Percentiles rank a stretch among this genome's conserved stretches.
These are phyloP conservation scores for Chenopodium berlandieri DNA, from an alignment of 148 eudicot species.

Conservation along the genomic window DNA sequence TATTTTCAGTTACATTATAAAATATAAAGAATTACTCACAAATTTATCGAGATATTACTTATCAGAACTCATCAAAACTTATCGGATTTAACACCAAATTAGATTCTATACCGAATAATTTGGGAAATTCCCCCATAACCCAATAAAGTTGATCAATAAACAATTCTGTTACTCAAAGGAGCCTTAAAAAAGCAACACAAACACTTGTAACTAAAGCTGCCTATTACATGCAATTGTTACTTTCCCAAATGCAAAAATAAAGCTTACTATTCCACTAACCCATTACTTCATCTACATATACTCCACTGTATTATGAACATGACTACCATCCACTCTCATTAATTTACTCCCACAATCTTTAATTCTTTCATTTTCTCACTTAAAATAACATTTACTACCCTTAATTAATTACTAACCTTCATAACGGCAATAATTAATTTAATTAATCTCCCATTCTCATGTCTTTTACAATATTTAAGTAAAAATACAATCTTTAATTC, in stretches of 20 bases:
- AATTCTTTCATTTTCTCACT: not conserved
- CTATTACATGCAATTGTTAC: not conserved
- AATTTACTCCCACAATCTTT: not conserved
- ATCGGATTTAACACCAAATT: no score
- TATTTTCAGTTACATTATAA: no score
- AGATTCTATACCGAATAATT: not conserved
- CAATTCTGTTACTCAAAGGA: not conserved
- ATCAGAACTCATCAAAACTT: no score
- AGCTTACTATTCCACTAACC: not conserved
- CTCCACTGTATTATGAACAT: not conserved
- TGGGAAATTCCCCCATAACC: not conserved
- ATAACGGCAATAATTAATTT: no score
- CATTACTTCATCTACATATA: not conserved
- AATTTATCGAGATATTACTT: no score
- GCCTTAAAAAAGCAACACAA: not conserved
- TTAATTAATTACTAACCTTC: not conserved
- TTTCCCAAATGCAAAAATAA: slow-evolving; percentile 5
- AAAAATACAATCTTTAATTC: not conserved
- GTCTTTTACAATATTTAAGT: no score
- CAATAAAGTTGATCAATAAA: slow-evolving; percentile 10
- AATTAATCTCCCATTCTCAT: no score
- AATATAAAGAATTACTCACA: no score
- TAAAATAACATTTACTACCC: not conserved
- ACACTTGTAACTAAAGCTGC: slow-evolving; percentile 16
- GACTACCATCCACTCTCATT: not conserved